Conservation (phyloP, 1,139 yeast species). For the Kodamaea suecica region DNA sequence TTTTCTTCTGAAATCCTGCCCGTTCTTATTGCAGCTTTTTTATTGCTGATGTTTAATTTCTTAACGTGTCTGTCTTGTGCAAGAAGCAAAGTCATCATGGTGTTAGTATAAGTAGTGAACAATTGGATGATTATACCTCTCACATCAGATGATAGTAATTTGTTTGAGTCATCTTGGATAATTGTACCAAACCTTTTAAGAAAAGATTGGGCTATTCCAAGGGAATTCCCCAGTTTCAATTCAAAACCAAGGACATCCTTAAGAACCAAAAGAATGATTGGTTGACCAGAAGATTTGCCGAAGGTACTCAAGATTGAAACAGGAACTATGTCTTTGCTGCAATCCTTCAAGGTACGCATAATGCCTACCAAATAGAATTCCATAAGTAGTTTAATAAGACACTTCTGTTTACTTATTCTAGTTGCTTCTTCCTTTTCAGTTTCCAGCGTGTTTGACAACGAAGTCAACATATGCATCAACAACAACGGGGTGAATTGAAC, state of each 20-base stretch:
- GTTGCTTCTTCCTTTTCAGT: conserved; percentile 44
- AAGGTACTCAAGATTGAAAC: conserved; percentile 20
- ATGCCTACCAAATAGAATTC: conserved; percentile 68
- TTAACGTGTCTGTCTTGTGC: conserved; percentile 33
- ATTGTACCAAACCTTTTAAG: conserved; percentile 46
- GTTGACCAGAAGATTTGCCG: conserved; percentile 23
- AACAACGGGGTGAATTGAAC: conserved; percentile 51
- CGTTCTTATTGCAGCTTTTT: conserved; percentile 58
- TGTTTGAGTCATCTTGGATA: conserved; percentile 13
- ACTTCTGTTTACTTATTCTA: conserved; percentile 45
- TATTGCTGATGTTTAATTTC: conserved; percentile 39
- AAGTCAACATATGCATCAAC: conserved; percentile 42
- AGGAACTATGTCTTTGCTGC: conserved; percentile 25
- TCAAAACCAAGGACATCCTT: conserved; percentile 55
- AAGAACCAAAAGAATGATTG: conserved; percentile 47
- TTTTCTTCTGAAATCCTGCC: conserved; percentile 61
- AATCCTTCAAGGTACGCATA: conserved; percentile 41
- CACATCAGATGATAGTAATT: neutral
- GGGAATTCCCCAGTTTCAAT: conserved; percentile 44
- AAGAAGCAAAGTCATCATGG: conserved; percentile 17
- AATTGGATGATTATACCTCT: neutral
- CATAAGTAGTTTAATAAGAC: conserved; percentile 51
- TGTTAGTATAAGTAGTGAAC: neutral
- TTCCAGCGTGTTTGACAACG: conserved; percentile 20
- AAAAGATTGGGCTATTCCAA: conserved; percentile 48